Evolutionary conservation across 805 yeast genomes (phyloP).

Genomic region (Saturnispora sanitii): DNA sequence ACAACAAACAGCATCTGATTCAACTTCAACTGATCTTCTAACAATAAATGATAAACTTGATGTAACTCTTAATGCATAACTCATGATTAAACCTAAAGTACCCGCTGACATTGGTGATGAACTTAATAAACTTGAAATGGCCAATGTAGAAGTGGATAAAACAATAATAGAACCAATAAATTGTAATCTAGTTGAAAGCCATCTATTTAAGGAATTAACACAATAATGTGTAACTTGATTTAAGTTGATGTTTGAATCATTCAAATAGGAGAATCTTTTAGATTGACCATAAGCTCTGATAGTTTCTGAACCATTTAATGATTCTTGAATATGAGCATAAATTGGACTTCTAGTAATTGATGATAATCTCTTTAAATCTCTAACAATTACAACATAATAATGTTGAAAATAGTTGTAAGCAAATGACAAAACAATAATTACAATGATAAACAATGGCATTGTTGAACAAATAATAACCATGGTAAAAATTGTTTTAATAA

Average conservation of each 20-base stretch:
- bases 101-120: conserved; percentile 42
- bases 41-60: conserved; percentile 45
- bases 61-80: conserved; percentile 51
- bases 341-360: conserved; percentile 67
- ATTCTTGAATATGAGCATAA: conserved; percentile 75
- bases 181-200: conserved; percentile 56
- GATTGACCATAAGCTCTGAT: conserved; percentile 68
- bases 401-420: conserved; percentile 63
- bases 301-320: conserved; percentile 67
- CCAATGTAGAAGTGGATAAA: conserved; percentile 39
- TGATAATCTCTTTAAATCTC: conserved; percentile 70
- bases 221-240: conserved; percentile 39
- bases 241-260: conserved; percentile 40
- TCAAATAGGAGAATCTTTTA: conserved; percentile 49
- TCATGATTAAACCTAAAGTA: conserved; percentile 54
- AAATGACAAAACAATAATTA: conserved; percentile 38
- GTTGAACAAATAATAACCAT: conserved; percentile 41
- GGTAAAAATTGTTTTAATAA: conserved; percentile 39
- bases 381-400: conserved; percentile 57
- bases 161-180: conserved; percentile 50
- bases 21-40: conserved; percentile 52
- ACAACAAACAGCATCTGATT: conserved; percentile 64
- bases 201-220: conserved; percentile 48
- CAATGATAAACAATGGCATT: conserved; percentile 44
- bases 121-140: conserved; percentile 32